Percentiles rank a stretch among this genome's conserved stretches.
Conservation (phyloP, 768 basidiomycete species). For the Naganishia vishniacii region DNA sequence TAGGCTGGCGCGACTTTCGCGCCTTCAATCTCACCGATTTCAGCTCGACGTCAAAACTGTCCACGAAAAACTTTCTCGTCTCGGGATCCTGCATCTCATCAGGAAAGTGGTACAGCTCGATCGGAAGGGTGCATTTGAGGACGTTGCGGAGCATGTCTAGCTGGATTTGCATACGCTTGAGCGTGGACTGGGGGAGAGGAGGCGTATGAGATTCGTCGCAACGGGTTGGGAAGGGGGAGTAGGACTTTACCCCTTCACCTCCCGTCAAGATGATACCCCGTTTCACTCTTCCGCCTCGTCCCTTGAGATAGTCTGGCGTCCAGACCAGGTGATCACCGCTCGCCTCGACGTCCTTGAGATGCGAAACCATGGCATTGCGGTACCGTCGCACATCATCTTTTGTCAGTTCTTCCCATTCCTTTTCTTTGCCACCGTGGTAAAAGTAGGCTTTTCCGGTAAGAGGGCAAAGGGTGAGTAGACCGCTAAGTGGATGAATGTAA, state of each 20-base stretch:
- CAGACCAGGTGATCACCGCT: constrained; percentile 39
- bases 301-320: constrained; percentile 25
- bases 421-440: constrained; percentile 41
- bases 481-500: background rate
- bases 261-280: constrained; percentile 42
- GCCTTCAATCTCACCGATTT: constrained; percentile 31
- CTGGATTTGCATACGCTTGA: constrained; percentile 42
- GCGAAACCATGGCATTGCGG: constrained; percentile 37
- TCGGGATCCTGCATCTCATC: constrained; percentile 45
- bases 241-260: constrained; percentile 38
- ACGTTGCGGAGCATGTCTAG: constrained; percentile 49
- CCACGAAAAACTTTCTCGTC: constrained; percentile 33
- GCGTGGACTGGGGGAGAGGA: constrained; percentile 40
- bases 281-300: constrained; percentile 27
- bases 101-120: constrained; percentile 51
- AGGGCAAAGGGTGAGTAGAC: background rate
- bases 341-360: constrained; percentile 36
- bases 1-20: constrained; percentile 12
- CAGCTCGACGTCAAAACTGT: constrained; percentile 44
- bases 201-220: background rate
- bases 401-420: constrained; percentile 36
- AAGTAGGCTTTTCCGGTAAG: constrained; percentile 32
- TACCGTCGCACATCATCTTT: constrained; percentile 38
- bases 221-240: background rate
- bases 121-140: constrained; percentile 48